Conservation (phyloP, 352 stramenopile species). For the Globisporangium paddicum region DNA sequence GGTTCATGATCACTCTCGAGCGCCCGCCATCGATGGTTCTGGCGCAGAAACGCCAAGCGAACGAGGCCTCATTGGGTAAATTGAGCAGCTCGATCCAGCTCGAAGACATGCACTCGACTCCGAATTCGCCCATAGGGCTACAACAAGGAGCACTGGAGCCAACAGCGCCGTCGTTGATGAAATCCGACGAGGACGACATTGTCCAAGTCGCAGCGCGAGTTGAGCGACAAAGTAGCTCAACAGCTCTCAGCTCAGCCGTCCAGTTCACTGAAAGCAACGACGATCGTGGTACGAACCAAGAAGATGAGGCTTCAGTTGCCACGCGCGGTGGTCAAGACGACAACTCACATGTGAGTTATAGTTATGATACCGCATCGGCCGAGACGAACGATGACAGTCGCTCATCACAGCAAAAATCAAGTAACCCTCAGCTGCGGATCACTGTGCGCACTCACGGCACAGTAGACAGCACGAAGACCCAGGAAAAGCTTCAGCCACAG, state of each 20-base stretch:
- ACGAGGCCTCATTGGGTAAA: not conserved
- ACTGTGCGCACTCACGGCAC: slow-evolving; percentile 7
- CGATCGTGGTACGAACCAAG: not conserved
- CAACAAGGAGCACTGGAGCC: not conserved
- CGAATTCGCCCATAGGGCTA: slow-evolving; percentile 8
- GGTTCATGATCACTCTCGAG: slow-evolving; percentile 13
- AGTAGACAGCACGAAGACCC: slow-evolving; percentile 6
- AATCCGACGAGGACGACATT: slow-evolving; percentile 11
- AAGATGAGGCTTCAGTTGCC: not conserved
- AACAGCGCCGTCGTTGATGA: not conserved
- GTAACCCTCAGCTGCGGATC: slow-evolving; percentile 1
- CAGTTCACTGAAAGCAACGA: not conserved
- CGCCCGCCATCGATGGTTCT: slow-evolving; percentile 21
- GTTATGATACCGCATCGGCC: not conserved
- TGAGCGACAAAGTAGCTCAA: not conserved
- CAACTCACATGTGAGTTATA: not conserved
- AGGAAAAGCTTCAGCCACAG: slow-evolving; percentile 1
- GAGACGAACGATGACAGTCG: not conserved
- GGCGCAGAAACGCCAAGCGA: slow-evolving; percentile 11
- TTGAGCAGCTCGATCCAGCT: slow-evolving; percentile 15
- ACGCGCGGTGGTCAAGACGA: not conserved
- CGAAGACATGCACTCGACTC: slow-evolving; percentile 22
- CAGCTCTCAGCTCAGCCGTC: not conserved
- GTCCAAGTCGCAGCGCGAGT: not conserved
- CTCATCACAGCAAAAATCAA: not conserved